phyloP scores from a whole-genome alignment of 805 yeast genomes.

The Myxozyma geophila region DNA sequence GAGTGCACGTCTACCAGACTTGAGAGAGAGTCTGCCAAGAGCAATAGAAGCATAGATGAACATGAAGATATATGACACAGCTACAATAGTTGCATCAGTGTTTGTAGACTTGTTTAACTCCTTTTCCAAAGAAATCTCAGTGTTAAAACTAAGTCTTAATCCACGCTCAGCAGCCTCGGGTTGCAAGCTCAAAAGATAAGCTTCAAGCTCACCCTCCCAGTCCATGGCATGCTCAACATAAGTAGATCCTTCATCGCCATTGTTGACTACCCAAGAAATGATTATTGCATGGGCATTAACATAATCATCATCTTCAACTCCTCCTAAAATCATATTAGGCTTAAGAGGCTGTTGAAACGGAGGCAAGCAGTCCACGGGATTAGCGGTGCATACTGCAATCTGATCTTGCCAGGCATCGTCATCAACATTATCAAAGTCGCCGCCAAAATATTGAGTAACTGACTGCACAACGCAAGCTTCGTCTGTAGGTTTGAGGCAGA shows the following conservation, averaged over 20 bases:
- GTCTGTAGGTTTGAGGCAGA: constrained; percentile 84
- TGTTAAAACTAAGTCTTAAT: constrained; percentile 69
- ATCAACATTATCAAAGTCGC: constrained; percentile 56
- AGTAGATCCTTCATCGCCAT: constrained; percentile 51
- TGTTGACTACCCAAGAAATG: constrained; percentile 71
- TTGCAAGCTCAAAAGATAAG: constrained; percentile 53
- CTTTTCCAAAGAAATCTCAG: constrained; percentile 81
- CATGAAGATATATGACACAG: constrained; percentile 81
- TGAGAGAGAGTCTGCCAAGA: constrained; percentile 46
- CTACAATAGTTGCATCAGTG: constrained; percentile 72
- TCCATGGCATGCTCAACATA: constrained; percentile 53
- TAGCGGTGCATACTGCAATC: constrained; percentile 64
- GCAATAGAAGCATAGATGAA: constrained; percentile 85
- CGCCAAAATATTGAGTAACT: constrained; percentile 83
- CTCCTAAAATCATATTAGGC: constrained; percentile 72
- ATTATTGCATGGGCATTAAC: constrained; percentile 74
- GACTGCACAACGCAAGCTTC: constrained; percentile 85
- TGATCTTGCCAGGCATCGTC: constrained; percentile 61
- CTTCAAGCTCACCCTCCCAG: constrained; percentile 77
- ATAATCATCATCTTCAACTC: constrained; percentile 50
- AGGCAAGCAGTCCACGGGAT: constrained; percentile 91
- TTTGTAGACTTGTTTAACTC: constrained; percentile 83
- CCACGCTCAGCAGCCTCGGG: constrained; percentile 57
- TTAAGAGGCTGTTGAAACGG: constrained; percentile 88
- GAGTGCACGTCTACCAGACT: constrained; percentile 34